Evolutionary conservation across 2,329 filamentous ascomycete species (phyloP).

Genomic region (Anthostomella pinea): DNA sequence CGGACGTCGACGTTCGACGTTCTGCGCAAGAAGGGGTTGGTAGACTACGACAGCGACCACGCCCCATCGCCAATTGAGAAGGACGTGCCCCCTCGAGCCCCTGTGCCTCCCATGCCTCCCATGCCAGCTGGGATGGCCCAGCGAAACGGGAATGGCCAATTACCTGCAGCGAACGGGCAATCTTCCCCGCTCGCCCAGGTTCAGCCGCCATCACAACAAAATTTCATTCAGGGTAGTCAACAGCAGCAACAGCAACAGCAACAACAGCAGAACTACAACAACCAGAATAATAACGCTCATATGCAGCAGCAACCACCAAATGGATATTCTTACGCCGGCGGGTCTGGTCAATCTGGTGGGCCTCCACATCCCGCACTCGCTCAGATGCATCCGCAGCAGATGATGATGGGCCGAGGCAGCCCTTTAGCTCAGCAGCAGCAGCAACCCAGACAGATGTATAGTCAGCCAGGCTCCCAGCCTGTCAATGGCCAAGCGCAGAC

Average conservation of each 20-base stretch:
- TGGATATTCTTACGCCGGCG: slow-evolving; percentile 15
- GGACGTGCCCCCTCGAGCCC: no score
- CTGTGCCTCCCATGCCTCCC: slow-evolving; percentile 18
- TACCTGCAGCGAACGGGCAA: slow-evolving; percentile 10
- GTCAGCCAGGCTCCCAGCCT: slow-evolving; percentile 12
- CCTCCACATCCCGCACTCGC: slow-evolving; percentile 16
- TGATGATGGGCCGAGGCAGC: slow-evolving; percentile 21
- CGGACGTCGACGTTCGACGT: slow-evolving; percentile 55
- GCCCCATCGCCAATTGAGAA: slow-evolving; percentile 25
- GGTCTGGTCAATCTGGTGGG: slow-evolving; percentile 15
- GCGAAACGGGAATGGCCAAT: slow-evolving; percentile 29
- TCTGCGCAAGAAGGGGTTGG: slow-evolving; percentile 35
- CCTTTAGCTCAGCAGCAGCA: slow-evolving; percentile 20
- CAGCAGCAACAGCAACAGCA: slow-evolving; percentile 9
- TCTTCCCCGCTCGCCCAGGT: slow-evolving; percentile 20
- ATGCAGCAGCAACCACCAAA: slow-evolving; percentile 18
- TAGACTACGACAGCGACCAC: slow-evolving; percentile 33
- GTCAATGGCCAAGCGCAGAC: slow-evolving; percentile 21
- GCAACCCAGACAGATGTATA: slow-evolving; percentile 17
- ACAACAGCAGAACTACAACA: slow-evolving; percentile 19
- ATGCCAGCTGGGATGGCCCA: slow-evolving; percentile 17
- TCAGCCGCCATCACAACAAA: slow-evolving; percentile 13
- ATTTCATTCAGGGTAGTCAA: no score
- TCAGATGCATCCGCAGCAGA: slow-evolving; percentile 15
- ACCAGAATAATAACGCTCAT: slow-evolving; percentile 8